A percentile compares a stretch with the other conserved stretches of the same genome.
Conservation (phyloP, 2,329 filamentous ascomycete genomes). For the Paraconiothyrium brasiliense region DNA sequence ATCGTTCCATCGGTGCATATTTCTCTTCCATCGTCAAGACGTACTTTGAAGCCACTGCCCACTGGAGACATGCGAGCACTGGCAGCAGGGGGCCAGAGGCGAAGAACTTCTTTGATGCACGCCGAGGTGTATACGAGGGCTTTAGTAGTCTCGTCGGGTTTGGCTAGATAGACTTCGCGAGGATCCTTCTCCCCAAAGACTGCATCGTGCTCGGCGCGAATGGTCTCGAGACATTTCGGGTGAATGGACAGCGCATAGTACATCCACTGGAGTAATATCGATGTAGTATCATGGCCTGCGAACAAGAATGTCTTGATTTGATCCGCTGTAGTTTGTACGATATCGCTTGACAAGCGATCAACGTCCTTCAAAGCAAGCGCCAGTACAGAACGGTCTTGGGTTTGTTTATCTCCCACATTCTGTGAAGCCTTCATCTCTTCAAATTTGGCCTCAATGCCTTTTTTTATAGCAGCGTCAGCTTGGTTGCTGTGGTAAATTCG, state of each 20-base stretch:
- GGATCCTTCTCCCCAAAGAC: constrained; percentile 60
- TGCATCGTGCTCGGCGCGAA: constrained; percentile 61
- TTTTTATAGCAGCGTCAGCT: constrained; percentile 39
- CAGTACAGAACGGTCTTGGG: constrained; percentile 42
- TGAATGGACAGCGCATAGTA: constrained; percentile 45
- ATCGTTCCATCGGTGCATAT: constrained; percentile 56
- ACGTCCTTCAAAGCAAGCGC: constrained; percentile 45
- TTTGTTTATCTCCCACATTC: constrained; percentile 23
- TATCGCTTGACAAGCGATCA: constrained; percentile 46
- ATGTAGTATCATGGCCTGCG: constrained; percentile 59
- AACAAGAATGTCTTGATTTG: constrained; percentile 57
- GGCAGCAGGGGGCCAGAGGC: constrained; percentile 62
- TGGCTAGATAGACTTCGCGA: constrained; percentile 51
- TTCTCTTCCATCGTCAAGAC: constrained; percentile 53
- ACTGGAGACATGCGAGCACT: constrained; percentile 49
- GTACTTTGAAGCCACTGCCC: constrained; percentile 54
- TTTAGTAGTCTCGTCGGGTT: constrained; percentile 60
- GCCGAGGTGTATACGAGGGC: constrained; percentile 62
- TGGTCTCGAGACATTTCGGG: constrained; percentile 38
- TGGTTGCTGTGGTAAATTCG: constrained; percentile 33
- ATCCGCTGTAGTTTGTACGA: constrained; percentile 50
- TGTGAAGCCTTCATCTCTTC: constrained; percentile 33
- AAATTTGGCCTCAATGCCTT: constrained; percentile 37
- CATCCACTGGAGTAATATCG: constrained; percentile 42
- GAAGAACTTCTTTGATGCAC: constrained; percentile 64